Evolutionary conservation across 331 rosid genomes (phyloP).

Genomic region (Stylosanthes scabra): DNA sequence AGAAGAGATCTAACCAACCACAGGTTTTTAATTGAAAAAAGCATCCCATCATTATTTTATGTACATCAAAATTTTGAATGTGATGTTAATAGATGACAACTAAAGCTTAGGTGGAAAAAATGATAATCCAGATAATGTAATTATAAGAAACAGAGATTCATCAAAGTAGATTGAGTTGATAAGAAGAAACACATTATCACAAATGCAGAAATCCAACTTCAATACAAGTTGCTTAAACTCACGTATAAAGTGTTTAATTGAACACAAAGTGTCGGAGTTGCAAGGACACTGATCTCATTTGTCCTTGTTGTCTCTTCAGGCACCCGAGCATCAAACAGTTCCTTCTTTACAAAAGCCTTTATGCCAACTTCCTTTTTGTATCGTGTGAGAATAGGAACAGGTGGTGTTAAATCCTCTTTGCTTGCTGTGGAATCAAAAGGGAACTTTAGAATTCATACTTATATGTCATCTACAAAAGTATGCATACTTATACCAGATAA

Average conservation of each 20-base stretch:
- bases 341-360: slow-evolving; percentile 98
- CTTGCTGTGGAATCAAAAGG: slow-evolving; percentile 65
- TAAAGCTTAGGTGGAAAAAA: not conserved
- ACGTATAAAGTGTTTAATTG: slow-evolving; percentile 91
- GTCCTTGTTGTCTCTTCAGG: slow-evolving; percentile 85
- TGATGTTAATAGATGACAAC: slow-evolving; percentile 1
- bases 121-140: slow-evolving; percentile 8
- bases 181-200: not conserved
- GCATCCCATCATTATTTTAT: not conserved
- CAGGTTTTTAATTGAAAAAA: slow-evolving; percentile 20
- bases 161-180: not conserved
- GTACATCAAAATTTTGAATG: not conserved
- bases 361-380: slow-evolving; percentile 91
- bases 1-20: slow-evolving; percentile 12
- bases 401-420: slow-evolving; percentile 94
- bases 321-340: slow-evolving; percentile 83
- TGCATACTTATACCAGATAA: slow-evolving; percentile 19
- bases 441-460: slow-evolving; percentile 27
- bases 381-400: slow-evolving; percentile 90
- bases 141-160: not conserved
- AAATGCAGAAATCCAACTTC: slow-evolving; percentile 19
- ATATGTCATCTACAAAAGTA: slow-evolving; percentile 31
- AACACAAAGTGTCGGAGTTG: slow-evolving; percentile 89
- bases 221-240: slow-evolving; percentile 55
- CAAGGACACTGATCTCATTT: slow-evolving; percentile 70